Percentiles rank a stretch among this genome's conserved stretches.
These are phyloP conservation scores for Cyanophora paradoxa DNA, from an alignment of 78 protist genomes.

Conservation along the genomic window DNA sequence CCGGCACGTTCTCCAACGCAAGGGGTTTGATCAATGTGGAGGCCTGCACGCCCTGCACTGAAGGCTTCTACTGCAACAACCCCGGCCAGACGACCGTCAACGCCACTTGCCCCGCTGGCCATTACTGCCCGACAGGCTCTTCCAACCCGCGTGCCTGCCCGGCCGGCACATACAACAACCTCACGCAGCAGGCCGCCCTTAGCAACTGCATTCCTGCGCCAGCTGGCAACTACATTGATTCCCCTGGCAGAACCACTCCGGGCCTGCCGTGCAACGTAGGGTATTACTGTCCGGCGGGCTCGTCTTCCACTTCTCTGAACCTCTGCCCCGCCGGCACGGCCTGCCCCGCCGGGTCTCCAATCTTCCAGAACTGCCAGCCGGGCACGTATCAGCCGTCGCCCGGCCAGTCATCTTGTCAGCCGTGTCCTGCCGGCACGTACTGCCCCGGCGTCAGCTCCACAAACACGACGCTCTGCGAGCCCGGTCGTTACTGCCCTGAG, in stretches of 20 bases:
- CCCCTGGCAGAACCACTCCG: too few species aligned
- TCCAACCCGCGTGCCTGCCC: slow-evolving; percentile 19
- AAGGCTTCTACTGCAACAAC: slow-evolving; percentile 20
- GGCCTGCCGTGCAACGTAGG: slow-evolving; percentile 34
- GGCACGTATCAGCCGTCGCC: too few species aligned
- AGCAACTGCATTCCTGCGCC: too few species aligned
- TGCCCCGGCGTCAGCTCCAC: not conserved
- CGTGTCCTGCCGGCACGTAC: slow-evolving; percentile 58
- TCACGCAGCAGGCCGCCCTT: not conserved
- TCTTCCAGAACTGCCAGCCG: not conserved
- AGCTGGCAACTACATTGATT: too few species aligned
- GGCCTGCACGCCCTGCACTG: slow-evolving; percentile 21
- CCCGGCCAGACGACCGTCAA: not conserved
- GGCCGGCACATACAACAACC: slow-evolving; percentile 17
- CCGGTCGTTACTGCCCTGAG: not conserved
- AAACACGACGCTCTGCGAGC: too few species aligned
- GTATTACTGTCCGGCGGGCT: slow-evolving; percentile 27
- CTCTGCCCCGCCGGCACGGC: too few species aligned
- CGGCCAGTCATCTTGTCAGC: not conserved
- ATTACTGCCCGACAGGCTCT: slow-evolving; percentile 23
- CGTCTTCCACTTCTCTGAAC: not conserved
- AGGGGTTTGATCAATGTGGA: not conserved
- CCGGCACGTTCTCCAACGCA: not conserved
- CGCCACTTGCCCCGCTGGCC: slow-evolving; percentile 37
- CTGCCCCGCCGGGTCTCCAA: not conserved